phyloP scores from a whole-genome alignment of 768 basidiomycete species.

The Antrodiella citrinella region DNA sequence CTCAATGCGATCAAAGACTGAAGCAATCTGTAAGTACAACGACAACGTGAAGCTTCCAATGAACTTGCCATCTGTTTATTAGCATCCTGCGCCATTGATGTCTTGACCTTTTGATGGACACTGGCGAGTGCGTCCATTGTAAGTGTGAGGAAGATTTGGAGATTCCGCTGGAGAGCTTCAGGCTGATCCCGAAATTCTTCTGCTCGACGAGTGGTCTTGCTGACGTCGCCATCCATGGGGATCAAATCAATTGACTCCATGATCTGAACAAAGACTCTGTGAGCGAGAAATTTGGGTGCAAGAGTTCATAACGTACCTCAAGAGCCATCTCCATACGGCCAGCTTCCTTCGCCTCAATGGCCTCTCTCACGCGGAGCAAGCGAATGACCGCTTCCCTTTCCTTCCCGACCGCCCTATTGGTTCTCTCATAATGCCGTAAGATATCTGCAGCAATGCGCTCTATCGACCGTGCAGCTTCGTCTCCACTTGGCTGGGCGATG shows the following conservation, averaged over 20 bases:
- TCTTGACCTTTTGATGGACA: constrained; percentile 72
- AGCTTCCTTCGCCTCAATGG: constrained; percentile 63
- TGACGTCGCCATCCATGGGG: constrained; percentile 79
- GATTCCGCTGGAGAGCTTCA: constrained; percentile 80
- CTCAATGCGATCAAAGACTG: constrained; percentile 62
- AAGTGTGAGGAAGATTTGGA: constrained; percentile 80
- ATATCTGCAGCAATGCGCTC: constrained; percentile 76
- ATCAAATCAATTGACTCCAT: constrained; percentile 85
- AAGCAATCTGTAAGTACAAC: constrained; percentile 3
- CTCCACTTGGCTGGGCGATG: constrained; percentile 49
- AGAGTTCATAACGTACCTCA: constrained; percentile 48
- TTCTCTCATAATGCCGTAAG: constrained; percentile 71
- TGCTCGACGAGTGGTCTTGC: constrained; percentile 75
- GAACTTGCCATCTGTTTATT: constrained; percentile 61
- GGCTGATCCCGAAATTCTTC: constrained; percentile 87
- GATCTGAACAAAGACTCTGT: constrained; percentile 39
- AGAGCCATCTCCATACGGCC: constrained; percentile 72
- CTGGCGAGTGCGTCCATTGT: constrained; percentile 89
- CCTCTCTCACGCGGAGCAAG: constrained; percentile 74
- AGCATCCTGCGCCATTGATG: constrained; percentile 61
- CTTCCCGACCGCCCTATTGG: constrained; percentile 62
- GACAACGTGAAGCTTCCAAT: constrained; percentile 9
- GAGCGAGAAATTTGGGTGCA: not conserved
- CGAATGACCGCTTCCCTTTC: constrained; percentile 69
- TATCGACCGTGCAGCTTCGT: constrained; percentile 56